Percentiles rank a stretch among this genome's conserved stretches.
Evolutionary conservation across 306 rosid genomes (phyloP).

Genomic region (Cercis canadensis): DNA sequence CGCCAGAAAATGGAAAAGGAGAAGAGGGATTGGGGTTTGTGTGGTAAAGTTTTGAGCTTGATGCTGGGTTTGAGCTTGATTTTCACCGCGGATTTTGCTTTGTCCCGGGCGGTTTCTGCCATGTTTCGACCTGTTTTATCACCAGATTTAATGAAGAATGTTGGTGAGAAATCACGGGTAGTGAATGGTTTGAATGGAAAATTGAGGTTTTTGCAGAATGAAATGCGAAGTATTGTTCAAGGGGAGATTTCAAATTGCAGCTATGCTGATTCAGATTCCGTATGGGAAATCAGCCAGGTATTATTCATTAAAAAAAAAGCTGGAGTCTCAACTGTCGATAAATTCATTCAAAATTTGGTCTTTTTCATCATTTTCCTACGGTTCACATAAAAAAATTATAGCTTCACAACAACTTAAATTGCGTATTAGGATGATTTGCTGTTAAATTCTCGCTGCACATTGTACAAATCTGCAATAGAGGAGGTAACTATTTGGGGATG

Average conservation of each 20-base stretch:
- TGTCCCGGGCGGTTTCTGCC: constrained; percentile 45
- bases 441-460: constrained; percentile 67
- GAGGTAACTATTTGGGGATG: constrained; percentile 89
- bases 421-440: constrained; percentile 69
- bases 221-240: constrained; percentile 48
- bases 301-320: background rate
- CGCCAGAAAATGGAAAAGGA: constrained; percentile 24
- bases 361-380: no score
- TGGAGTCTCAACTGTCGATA: no score
- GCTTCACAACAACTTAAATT: constrained; percentile 3
- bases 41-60: constrained; percentile 35
- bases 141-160: constrained; percentile 48
- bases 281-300: constrained; percentile 81
- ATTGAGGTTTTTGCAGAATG: constrained; percentile 68
- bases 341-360: no score
- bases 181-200: constrained; percentile 65
- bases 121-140: constrained; percentile 51
- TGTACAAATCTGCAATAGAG: constrained; percentile 76
- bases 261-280: constrained; percentile 38
- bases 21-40: constrained; percentile 32
- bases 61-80: constrained; percentile 50
- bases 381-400: background rate
- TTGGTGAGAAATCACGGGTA: constrained; percentile 52
- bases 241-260: constrained; percentile 71
- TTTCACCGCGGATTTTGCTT: constrained; percentile 44